Percentiles rank a stretch among this genome's conserved stretches.
Conservation (phyloP, 495 filamentous ascomycete genomes). For the Tuber magnatum region DNA sequence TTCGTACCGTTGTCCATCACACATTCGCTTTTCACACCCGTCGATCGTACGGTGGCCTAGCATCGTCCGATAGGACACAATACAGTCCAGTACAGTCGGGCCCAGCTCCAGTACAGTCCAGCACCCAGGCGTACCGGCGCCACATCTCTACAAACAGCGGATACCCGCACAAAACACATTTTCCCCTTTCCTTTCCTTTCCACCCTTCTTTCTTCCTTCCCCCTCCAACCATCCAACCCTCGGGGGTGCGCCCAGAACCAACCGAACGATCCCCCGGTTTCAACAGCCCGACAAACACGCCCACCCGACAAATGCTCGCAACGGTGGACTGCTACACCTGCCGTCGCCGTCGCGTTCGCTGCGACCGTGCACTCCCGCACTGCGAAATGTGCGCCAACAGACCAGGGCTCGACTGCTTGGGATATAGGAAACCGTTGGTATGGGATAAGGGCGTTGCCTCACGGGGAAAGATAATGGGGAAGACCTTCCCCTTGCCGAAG, state of each 20-base stretch:
- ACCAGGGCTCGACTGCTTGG: conserved; percentile 41
- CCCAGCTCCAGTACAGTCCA: not conserved
- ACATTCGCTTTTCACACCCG: not conserved
- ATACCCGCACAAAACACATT: not conserved
- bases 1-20: not conserved
- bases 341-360: conserved; percentile 43
- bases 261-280: not conserved
- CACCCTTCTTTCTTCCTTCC: not conserved
- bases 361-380: conserved; percentile 42
- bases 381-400: conserved; percentile 42
- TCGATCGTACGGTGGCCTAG: not conserved
- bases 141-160: not conserved
- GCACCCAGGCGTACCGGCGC: not conserved
- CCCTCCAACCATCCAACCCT: not conserved
- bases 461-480: conserved; percentile 47
- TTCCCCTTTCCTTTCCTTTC: not conserved
- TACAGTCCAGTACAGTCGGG: not conserved
- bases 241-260: not conserved
- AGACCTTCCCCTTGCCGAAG: conserved; percentile 39
- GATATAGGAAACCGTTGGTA: conserved; percentile 44
- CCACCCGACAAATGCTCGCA: not conserved
- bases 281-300: not conserved
- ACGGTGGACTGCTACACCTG: conserved; percentile 43
- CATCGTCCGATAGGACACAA: not conserved
- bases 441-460: conserved; percentile 45